These are phyloP conservation scores for Picea mariana DNA, from an alignment of 83 land plant genomes.

Conservation along the genomic window DNA sequence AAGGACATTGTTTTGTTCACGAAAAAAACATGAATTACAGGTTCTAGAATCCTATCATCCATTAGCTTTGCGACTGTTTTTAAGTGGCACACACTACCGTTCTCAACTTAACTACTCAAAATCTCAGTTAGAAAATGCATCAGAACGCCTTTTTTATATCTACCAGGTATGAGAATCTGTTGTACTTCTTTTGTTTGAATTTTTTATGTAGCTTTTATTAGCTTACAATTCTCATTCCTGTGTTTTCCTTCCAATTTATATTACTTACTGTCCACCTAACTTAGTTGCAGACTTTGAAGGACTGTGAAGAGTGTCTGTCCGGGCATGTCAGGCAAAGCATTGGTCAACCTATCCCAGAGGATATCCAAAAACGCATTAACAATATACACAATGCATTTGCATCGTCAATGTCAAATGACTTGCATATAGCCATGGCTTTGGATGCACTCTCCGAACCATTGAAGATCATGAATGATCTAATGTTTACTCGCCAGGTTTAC, in stretches of 20 bases:
- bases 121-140: constrained; percentile 72
- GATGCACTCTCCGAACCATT: constrained; percentile 79
- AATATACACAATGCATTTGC: constrained; percentile 48
- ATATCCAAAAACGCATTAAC: constrained; percentile 52
- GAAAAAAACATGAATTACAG: constrained; percentile 35
- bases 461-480: constrained; percentile 68
- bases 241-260: background rate
- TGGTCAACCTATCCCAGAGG: constrained; percentile 23
- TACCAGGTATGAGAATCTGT: constrained; percentile 64
- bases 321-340: constrained; percentile 17
- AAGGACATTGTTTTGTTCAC: background rate
- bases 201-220: background rate
- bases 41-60: constrained; percentile 88
- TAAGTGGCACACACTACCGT: constrained; percentile 87
- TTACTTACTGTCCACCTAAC: background rate
- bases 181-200: background rate
- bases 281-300: constrained; percentile 76
- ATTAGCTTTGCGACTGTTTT: constrained; percentile 85
- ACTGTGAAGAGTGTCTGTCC: constrained; percentile 59
- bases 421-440: constrained; percentile 68
- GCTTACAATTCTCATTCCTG: background rate
- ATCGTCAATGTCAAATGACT: constrained; percentile 85
- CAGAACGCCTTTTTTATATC: constrained; percentile 83
- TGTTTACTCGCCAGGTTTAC: constrained; percentile 75
- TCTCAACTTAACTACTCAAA: constrained; percentile 87